phyloP scores from a whole-genome alignment of 345 rosid genomes.

The Gossypium stocksii region DNA sequence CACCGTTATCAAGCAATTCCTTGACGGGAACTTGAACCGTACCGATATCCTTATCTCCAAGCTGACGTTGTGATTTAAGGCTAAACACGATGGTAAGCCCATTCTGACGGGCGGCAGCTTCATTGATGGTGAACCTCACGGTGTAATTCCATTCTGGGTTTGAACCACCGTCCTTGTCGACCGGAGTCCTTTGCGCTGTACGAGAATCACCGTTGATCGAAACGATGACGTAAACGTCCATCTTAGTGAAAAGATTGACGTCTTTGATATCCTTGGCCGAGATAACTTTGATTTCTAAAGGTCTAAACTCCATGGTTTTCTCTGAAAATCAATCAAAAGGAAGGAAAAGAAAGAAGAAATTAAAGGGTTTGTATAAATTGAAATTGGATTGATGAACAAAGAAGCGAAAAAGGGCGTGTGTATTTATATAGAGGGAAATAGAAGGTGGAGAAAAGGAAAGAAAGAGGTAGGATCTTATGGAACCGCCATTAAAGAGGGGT shows the following conservation, averaged over 20 bases:
- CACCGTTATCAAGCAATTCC: constrained; percentile 30
- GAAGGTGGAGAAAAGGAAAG: not conserved
- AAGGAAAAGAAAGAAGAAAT: not conserved
- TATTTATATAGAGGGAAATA: not conserved
- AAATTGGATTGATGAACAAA: not conserved
- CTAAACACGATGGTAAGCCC: constrained; percentile 26
- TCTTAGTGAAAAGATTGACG: constrained; percentile 39
- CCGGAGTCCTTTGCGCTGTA: constrained; percentile 27
- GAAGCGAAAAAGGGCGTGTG: not conserved
- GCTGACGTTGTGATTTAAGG: constrained; percentile 29
- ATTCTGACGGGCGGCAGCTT: constrained; percentile 23
- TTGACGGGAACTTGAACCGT: constrained; percentile 34
- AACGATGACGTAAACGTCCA: constrained; percentile 43
- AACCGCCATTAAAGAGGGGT: not conserved
- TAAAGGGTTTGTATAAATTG: not conserved
- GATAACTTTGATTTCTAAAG: constrained; percentile 31
- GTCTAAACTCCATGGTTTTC: constrained; percentile 37
- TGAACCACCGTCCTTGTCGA: constrained; percentile 33
- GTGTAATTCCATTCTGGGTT: constrained; percentile 38
- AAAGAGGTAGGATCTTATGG: not conserved
- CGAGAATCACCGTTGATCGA: constrained; percentile 33
- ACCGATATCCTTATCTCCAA: constrained; percentile 39
- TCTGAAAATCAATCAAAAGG: not conserved
- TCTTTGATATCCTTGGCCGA: constrained; percentile 40
- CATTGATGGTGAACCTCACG: constrained; percentile 39